Evolutionary conservation across 305 asterid species (phyloP), one percentile per base, ranked within the genome.

Genomic region (Stenogyne calaminthoides): DNA sequence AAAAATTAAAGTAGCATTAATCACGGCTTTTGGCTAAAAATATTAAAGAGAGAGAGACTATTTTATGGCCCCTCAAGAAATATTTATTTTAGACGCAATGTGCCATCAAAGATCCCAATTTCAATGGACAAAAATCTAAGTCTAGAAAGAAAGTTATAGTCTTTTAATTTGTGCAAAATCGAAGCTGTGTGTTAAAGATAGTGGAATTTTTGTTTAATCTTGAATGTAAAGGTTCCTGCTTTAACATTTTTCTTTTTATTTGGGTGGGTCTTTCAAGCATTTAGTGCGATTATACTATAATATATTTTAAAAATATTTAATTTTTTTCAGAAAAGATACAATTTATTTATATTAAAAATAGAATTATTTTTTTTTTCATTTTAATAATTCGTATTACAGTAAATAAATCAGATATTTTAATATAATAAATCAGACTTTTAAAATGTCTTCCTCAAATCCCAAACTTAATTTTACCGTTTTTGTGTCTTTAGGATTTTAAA

Each of bases 111-210:
- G 29, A 29, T 6, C 52, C 51, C 69, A 69, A 61, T 42, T 25
- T 55, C 36, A 75, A 52, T 60, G 83, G 82, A 64, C 71, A 73
- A 77, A 72, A 81, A 65, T 72, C 14, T 40, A 64, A 55, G 61
- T 78, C 64, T 19, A 67, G 59, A 83, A n/a, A n/a, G n/a, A 22
- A 83, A 40, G 76, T 32, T 71, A 78, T 64, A 56, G 40, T 64
- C 19, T 22, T 54, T 74, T n/a, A n/a, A n/a, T 74, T 64, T 80
- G 90, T 63, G 68, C 59, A 80, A 64, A 87, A 84, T 78, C 88
- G 92, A 84, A 85, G 75, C 90, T 90, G 90, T 84, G 75, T 78
- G 79, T 44, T 32, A 25, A 70, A 72, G 74, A 78, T 64, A 70
- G 76, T 75, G 73, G 70, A 49, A 34, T 37, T 65, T 46, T 66